Percentiles rank a stretch among this genome's conserved stretches.
phyloP scores from a whole-genome alignment of 225 moss, liverwort and hornwort genomes.

The Thuidium tamariscinum region DNA sequence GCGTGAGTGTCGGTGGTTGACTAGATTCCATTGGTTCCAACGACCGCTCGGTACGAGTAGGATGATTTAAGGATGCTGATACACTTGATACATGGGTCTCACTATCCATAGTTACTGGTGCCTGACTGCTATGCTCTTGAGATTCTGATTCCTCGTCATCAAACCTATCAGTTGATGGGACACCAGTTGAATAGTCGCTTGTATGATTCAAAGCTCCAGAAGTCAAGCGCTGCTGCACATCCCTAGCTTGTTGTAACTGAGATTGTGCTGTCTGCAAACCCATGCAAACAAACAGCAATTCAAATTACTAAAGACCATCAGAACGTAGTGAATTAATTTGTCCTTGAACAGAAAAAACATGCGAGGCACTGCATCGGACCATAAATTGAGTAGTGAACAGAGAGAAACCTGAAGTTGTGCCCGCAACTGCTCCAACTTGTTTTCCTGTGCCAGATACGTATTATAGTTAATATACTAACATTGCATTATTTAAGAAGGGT shows the following conservation, averaged over 20 bases:
- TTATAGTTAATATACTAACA: background rate
- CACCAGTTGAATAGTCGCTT: constrained; percentile 40
- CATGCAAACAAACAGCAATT: background rate
- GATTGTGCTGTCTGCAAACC: constrained; percentile 65
- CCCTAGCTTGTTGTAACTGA: constrained; percentile 67
- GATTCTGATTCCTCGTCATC: constrained; percentile 18
- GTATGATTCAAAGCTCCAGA: constrained; percentile 56
- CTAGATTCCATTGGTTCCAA: constrained; percentile 43
- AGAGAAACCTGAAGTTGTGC: constrained; percentile 68
- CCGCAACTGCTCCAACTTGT: constrained; percentile 73
- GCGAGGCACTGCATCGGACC: background rate
- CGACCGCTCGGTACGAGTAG: constrained; percentile 26
- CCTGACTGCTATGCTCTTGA: constrained; percentile 35
- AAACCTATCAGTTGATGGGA: constrained; percentile 21
- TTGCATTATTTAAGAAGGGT: background rate
- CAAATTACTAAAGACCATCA: background rate
- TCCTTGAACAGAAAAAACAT: background rate
- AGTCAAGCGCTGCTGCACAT: constrained; percentile 62
- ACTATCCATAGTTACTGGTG: constrained; percentile 28
- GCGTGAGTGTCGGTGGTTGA: constrained; percentile 17
- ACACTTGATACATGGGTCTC: constrained; percentile 23
- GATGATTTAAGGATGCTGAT: constrained; percentile 8
- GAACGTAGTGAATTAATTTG: background rate
- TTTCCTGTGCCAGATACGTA: constrained; percentile 39
- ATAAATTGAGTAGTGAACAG: background rate